Evolutionary conservation across 2,329 filamentous ascomycete genomes (phyloP).

Genomic region (Alternaria gaisen): DNA sequence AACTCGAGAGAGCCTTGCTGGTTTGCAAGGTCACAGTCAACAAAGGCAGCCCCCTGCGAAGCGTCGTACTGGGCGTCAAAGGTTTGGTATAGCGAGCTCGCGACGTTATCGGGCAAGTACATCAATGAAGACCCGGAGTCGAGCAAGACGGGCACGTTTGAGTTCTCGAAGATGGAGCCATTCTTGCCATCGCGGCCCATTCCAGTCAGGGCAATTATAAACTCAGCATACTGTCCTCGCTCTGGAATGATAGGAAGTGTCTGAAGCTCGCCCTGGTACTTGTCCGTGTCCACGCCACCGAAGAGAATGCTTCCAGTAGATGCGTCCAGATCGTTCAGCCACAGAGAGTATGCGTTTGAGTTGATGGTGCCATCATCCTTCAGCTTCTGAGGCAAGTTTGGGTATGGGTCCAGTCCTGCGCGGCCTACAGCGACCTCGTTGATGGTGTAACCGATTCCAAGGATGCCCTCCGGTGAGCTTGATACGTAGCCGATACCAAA

Average conservation of each 20-base stretch:
- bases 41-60: conserved; percentile 57
- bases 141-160: conserved; percentile 67
- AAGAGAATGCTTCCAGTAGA: conserved; percentile 78
- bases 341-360: conserved; percentile 73
- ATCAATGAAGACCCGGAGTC: conserved; percentile 79
- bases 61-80: conserved; percentile 55
- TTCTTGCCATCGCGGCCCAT: conserved; percentile 55
- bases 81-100: conserved; percentile 53
- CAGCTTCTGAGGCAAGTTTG: conserved; percentile 72
- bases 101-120: conserved; percentile 72
- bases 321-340: conserved; percentile 67
- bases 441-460: conserved; percentile 82
- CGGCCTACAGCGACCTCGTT: conserved; percentile 80
- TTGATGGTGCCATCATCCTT: conserved; percentile 68
- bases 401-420: conserved; percentile 59
- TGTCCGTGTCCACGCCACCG: conserved; percentile 80
- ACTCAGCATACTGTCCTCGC: conserved; percentile 60
- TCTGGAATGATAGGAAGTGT: conserved; percentile 67
- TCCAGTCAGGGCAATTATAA: conserved; percentile 62
- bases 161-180: conserved; percentile 54
- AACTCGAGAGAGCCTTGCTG: conserved; percentile 63
- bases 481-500: conserved; percentile 77
- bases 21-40: conserved; percentile 63
- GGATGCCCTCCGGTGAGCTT: conserved; percentile 71
- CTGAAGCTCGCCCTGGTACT: conserved; percentile 71